Base-by-base conservation (phyloP, 2,329 filamentous ascomycete genomes). In the Fusarium ambrosium region DNA sequence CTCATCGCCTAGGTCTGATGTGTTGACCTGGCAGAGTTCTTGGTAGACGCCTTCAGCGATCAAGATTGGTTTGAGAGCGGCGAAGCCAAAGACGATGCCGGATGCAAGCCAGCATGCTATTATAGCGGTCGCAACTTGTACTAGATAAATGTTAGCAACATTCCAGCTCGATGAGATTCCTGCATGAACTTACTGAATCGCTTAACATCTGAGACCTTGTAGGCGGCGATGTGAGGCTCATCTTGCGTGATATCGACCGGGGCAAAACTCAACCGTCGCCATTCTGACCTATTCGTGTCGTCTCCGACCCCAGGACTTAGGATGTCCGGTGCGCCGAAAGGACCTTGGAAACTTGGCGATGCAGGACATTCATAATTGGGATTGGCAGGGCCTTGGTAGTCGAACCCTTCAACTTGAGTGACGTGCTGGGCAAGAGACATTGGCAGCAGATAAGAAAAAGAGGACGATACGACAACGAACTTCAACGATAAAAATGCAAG, bases 51-150 rank as follows among this genome's bases (percentile, higher is more conserved):
- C 91, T 79, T 95, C 92, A 7, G 87, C 84, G 66, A 95, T 91
- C n/a, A 97, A 85, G 7, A 96, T 89, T 0, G 94, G 94, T 79
- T 97, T 97, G 71, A 97, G 86, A 5, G 94, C 94, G 7, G 94
- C 94, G 81, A 94, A 97, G 27, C 94, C 94, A 81, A 97, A 97
- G 9, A 96, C 90, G 24, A 95, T 86, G 0, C 94, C 95, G 1
- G 94, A 92, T 4, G 93, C 91, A 58, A 97, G 87, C 62, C 95
- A 89, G 82, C 93, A 95, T 80, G 93, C 94, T 13, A 94, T 77
- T 1, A 94, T 90, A 7, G 92, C 92, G 56, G 90, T 85, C 45
- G 84, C 83, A n/a, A 95, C 90, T 84, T 96, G 94, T 18, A 89
- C 92, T 94, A 77, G 1, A 1, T 10, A 0, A 3, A 7, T 9